Base-by-base conservation (phyloP, 169 alveolate genomes). In the Eimeria brunetti region DNA sequence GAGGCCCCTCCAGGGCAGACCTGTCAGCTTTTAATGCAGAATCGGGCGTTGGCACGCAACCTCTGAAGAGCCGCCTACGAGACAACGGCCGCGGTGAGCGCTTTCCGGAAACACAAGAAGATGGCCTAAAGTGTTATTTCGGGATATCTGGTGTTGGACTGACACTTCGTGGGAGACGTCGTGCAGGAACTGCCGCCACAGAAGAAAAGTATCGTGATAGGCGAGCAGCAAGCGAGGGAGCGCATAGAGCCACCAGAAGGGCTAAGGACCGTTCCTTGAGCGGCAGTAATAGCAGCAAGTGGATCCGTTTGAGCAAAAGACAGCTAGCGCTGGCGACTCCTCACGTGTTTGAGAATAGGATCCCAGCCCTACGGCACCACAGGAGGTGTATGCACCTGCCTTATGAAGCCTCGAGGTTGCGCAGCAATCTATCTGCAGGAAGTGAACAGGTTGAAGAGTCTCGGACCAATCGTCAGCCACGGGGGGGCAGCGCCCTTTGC, bases 351-450 rank as follows among this genome's bases (percentile, higher is more conserved):
- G 51, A 51, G 9, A 69, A 24, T 11, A 36, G n/a, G 27, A 20
- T 11, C 16, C n/a, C 80, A 36, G 24, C 51, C 18, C 51, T 69
- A 14, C 51, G 46, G 46, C 51, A 49, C 80, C 80, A 69, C 62
- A 44, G 62, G 8, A 49, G 86, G 27, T 6, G 86, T 20, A 44
- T 46, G 86, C 84, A 73, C 30, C 62, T 76, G 62, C 62, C 86
- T 38, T 33, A 44, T 24, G 16, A 76, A 41, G 38, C 86, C 41
- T 62, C 7, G 41, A 18, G 86, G 86, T 30, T 76, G 33, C 1
- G 56, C 41, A 76, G 86, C 24, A 16, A 6, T 76, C 36, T 18
- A 18, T 44, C 62, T 14, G 60, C 62, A 41, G 62, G 24, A 33
- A 16, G 80, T 36, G 49, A 69, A 36, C 46, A 69, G 51, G 46